A percentile compares a stretch with the other conserved stretches of the same genome.
Evolutionary conservation across 179 eudicot species (phyloP).

Genomic region (Drosera spatulata): DNA sequence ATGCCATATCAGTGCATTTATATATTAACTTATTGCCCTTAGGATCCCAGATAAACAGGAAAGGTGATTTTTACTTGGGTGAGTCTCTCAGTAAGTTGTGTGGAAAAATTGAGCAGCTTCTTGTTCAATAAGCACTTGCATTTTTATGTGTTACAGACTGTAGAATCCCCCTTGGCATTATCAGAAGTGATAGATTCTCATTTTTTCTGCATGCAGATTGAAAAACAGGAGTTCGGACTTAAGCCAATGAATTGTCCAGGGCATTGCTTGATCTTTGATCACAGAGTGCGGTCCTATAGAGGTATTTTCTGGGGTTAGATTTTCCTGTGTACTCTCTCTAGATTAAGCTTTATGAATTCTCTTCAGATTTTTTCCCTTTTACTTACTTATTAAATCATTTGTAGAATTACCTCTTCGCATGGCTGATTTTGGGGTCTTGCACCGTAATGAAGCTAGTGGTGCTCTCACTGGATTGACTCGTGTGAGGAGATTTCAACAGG

Average conservation of each 20-base stretch:
- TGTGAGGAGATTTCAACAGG: conserved; percentile 99
- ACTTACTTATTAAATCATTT: conserved; percentile 6
- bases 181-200: neutral
- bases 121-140: no score
- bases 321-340: neutral
- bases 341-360: neutral
- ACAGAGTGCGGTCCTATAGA: conserved; percentile 92
- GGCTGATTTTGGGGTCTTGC: conserved; percentile 96
- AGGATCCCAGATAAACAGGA: no score
- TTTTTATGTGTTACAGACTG: neutral
- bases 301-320: conserved; percentile 27
- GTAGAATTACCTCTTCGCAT: conserved; percentile 93
- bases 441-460: conserved; percentile 98
- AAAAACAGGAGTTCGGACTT: conserved; percentile 91
- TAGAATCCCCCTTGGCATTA: neutral
- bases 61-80: no score
- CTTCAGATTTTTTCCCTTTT: conserved; percentile 1
- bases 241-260: conserved; percentile 99
- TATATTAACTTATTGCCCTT: no score
- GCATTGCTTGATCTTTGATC: conserved; percentile 88
- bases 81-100: no score
- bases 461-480: conserved; percentile 96
- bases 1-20: no score
- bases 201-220: conserved; percentile 43
- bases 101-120: no score